A percentile compares a stretch with the other conserved stretches of the same genome.
Conservation (phyloP, 2,329 filamentous ascomycete species). For the Acrodontium crateriforme region DNA sequence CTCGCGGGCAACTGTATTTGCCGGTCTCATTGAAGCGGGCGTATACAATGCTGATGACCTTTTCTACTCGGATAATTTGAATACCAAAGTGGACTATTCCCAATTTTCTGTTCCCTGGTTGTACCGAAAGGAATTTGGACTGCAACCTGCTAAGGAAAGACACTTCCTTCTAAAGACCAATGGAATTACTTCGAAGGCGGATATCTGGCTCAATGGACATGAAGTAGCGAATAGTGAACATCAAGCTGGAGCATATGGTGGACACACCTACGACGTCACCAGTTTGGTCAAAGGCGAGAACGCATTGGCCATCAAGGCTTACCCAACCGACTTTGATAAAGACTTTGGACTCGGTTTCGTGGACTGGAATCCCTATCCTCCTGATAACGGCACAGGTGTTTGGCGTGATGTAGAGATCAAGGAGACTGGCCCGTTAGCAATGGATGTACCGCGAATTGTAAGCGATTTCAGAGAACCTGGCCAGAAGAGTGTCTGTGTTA, state of each 20-base stretch:
- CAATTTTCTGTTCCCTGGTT: slow-evolving; percentile 3
- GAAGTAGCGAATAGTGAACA: slow-evolving; percentile 1
- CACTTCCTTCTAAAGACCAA: slow-evolving; percentile 4
- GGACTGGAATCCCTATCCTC: slow-evolving; percentile 6
- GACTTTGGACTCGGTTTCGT: slow-evolving; percentile 5
- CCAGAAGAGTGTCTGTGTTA: slow-evolving; percentile 2
- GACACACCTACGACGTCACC: slow-evolving; percentile 5
- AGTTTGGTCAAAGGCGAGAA: slow-evolving; percentile 1
- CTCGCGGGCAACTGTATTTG: slow-evolving; percentile 4
- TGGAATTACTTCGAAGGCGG: slow-evolving; percentile 6
- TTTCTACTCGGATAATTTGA: slow-evolving; percentile 4
- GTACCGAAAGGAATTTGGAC: slow-evolving; percentile 3
- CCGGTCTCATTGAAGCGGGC: slow-evolving; percentile 3
- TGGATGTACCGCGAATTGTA: slow-evolving; percentile 1
- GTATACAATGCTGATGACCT: slow-evolving; percentile 4
- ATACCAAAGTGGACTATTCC: slow-evolving; percentile 2
- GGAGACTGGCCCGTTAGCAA: slow-evolving; percentile 2
- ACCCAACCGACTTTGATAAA: slow-evolving; percentile 2
- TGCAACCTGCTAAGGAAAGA: slow-evolving; percentile 2
- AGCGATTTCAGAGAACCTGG: slow-evolving; percentile 3
- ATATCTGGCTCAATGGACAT: slow-evolving; percentile 5
- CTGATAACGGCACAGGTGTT: slow-evolving; percentile 6
- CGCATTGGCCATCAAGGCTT: slow-evolving; percentile 3
- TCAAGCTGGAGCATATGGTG: slow-evolving; percentile 5
- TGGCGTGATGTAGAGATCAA: slow-evolving; percentile 4